phyloP scores from a whole-genome alignment of 2,329 filamentous ascomycete species.

The Phialocephala sp. region DNA sequence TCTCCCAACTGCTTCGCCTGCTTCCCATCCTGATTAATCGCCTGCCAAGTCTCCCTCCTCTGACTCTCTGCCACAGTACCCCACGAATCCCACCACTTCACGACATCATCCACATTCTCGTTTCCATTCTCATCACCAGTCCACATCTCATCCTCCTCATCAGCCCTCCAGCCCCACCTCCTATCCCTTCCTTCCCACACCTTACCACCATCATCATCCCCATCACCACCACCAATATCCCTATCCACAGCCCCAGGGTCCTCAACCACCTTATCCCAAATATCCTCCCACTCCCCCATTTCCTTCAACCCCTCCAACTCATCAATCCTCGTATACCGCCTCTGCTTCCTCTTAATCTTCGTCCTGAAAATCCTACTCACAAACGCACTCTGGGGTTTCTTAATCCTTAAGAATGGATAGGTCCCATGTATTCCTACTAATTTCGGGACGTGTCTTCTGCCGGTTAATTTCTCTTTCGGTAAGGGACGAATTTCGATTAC shows the following conservation, averaged over 20 bases:
- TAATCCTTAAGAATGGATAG: conserved; percentile 69
- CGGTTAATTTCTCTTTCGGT: conserved; percentile 55
- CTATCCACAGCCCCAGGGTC: conserved; percentile 27
- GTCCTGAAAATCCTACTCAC: conserved; percentile 63
- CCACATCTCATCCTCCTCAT: conserved; percentile 12
- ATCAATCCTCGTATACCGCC: conserved; percentile 47
- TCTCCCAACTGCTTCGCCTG: conserved; percentile 39
- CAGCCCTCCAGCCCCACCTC: background rate
- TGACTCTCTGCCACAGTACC: conserved; percentile 9
- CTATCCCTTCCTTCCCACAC: conserved; percentile 12
- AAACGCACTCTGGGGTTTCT: conserved; percentile 66
- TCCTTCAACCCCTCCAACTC: conserved; percentile 45
- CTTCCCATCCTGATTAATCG: conserved; percentile 36
- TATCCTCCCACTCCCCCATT: conserved; percentile 51
- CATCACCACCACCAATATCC: conserved; percentile 32
- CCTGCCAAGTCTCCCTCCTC: background rate
- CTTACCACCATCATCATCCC: background rate
- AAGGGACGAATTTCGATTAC: conserved; percentile 57
- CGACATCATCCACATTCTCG: too few relatives aligned
- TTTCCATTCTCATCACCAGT: background rate
- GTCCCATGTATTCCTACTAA: conserved; percentile 58
- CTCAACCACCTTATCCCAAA: conserved; percentile 49
- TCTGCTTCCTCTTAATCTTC: conserved; percentile 53
- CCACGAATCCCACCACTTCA: conserved; percentile 17
- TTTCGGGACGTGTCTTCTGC: conserved; percentile 62